phyloP scores from a whole-genome alignment of 768 basidiomycete genomes.

The Chalciporus chontae region DNA sequence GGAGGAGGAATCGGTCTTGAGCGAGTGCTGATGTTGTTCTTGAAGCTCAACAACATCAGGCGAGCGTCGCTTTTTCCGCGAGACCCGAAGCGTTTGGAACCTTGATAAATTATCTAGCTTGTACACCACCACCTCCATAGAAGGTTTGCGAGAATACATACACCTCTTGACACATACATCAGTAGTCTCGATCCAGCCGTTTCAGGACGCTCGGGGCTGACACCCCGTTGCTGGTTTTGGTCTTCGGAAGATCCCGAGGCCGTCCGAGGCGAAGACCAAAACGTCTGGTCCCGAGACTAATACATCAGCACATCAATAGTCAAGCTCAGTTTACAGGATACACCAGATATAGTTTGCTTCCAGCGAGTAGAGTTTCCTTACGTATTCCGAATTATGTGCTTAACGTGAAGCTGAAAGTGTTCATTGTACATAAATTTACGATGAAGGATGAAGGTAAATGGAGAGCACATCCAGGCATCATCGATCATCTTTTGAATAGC shows the following conservation, averaged over 20 bases:
- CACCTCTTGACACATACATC: neutral
- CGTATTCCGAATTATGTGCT: slow-evolving; percentile 27
- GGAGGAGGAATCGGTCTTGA: slow-evolving; percentile 96
- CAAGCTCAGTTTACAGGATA: slow-evolving; percentile 19
- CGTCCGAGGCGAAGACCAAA: no score
- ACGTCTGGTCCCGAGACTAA: no score
- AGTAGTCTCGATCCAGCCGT: no score
- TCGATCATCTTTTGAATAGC: slow-evolving; percentile 8
- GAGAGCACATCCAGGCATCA: slow-evolving; percentile 23
- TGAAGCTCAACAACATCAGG: slow-evolving; percentile 95
- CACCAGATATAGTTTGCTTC: slow-evolving; percentile 8
- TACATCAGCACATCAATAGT: slow-evolving; percentile 1
- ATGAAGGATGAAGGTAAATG: slow-evolving; percentile 14
- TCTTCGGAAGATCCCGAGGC: no score
- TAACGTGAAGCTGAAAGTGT: slow-evolving; percentile 13
- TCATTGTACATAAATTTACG: slow-evolving; percentile 21
- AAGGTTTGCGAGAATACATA: neutral
- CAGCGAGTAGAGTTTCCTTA: slow-evolving; percentile 13
- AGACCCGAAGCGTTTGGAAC: slow-evolving; percentile 92
- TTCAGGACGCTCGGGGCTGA: no score
- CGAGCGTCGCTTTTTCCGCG: slow-evolving; percentile 92
- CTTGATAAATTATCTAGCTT: slow-evolving; percentile 38
- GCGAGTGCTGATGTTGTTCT: slow-evolving; percentile 95
- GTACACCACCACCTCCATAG: neutral
- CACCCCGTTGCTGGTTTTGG: no score